A percentile compares a stretch with the other conserved stretches of the same genome.
Evolutionary conservation across 2,329 filamentous ascomycete species (phyloP).

Genomic region (Canariomyces notabilis): DNA sequence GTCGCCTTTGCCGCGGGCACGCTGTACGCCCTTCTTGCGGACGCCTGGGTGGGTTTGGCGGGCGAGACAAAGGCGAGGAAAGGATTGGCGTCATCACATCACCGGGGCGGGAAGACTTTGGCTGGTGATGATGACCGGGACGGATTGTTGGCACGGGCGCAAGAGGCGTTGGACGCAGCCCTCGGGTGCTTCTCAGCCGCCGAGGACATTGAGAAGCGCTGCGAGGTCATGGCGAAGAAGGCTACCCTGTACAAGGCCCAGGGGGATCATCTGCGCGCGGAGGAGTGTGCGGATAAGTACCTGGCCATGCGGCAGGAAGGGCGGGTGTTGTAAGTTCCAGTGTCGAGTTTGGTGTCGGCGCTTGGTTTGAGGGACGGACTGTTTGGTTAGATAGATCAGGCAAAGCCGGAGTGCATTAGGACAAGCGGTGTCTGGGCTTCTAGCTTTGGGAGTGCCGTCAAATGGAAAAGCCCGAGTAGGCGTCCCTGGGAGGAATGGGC

Average conservation of each 20-base stretch:
- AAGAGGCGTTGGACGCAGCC: constrained; percentile 57
- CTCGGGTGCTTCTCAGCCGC: constrained; percentile 60
- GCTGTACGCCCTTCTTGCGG: constrained; percentile 66
- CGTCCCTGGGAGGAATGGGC: neutral
- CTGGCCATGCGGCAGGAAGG: constrained; percentile 49
- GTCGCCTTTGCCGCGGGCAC: constrained; percentile 57
- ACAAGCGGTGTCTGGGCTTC: no score
- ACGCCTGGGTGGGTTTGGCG: constrained; percentile 74
- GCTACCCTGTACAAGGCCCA: constrained; percentile 67
- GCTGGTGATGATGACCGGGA: no score
- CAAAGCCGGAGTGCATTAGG: no score
- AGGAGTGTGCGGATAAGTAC: constrained; percentile 63
- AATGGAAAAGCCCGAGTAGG: no score
- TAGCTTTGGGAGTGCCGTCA: no score
- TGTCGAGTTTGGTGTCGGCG: neutral
- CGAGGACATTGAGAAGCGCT: constrained; percentile 64
- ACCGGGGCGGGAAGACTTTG: constrained; percentile 51
- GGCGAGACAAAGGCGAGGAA: constrained; percentile 39
- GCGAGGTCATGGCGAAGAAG: constrained; percentile 78
- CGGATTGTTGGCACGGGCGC: constrained; percentile 53
- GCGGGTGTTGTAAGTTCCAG: constrained; percentile 8
- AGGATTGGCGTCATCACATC: neutral
- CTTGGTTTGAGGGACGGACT: neutral
- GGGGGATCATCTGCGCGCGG: constrained; percentile 59
- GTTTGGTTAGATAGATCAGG: neutral